These are phyloP conservation scores for Antrodiella citrinella DNA, from an alignment of 768 basidiomycete genomes.

Conservation along the genomic window DNA sequence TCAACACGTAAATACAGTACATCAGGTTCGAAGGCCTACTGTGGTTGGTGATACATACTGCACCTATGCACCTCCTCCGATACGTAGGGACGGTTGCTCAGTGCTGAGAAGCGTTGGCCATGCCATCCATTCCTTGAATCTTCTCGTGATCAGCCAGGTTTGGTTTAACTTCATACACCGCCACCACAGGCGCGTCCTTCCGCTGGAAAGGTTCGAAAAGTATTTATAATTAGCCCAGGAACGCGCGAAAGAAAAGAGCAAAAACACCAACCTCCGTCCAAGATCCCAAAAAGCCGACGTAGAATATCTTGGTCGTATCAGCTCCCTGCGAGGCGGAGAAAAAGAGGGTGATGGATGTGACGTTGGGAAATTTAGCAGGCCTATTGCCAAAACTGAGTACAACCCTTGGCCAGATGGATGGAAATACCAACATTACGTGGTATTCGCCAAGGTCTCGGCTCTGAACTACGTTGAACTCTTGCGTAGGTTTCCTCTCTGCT, in stretches of 20 bases:
- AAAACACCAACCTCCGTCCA: constrained; percentile 57
- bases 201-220: constrained; percentile 36
- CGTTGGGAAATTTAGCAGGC: constrained; percentile 77
- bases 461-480: constrained; percentile 65
- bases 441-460: constrained; percentile 81
- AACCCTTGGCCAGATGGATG: not conserved
- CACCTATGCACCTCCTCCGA: not conserved
- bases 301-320: constrained; percentile 70
- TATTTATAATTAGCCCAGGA: not conserved
- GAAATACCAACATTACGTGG: constrained; percentile 54
- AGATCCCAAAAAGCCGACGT: constrained; percentile 77
- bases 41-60: no score
- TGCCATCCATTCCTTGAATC: constrained; percentile 68
- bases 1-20: no score
- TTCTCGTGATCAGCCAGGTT: constrained; percentile 85
- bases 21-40: no score
- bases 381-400: constrained; percentile 28
- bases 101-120: not conserved
- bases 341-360: constrained; percentile 76
- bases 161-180: constrained; percentile 83
- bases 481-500: constrained; percentile 49
- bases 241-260: not conserved
- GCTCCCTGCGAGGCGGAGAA: constrained; percentile 77
- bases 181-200: constrained; percentile 69
- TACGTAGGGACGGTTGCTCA: not conserved